Evolutionary conservation across 139 green algal genomes (phyloP), one percentile per base, ranked within the genome.

Genomic region (Eudorina sp.): DNA sequence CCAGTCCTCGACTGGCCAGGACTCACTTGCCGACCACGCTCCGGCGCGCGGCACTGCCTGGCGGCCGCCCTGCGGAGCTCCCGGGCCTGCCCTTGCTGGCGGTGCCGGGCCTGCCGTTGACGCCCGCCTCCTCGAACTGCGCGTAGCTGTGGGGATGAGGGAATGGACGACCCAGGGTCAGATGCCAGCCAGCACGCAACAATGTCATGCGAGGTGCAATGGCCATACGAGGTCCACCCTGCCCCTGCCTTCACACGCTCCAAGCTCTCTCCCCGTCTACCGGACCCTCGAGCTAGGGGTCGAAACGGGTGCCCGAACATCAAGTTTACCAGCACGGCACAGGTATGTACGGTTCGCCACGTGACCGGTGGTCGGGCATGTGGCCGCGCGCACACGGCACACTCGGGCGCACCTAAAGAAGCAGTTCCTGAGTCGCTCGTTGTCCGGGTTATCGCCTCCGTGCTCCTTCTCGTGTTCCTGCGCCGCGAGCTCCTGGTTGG

Each of bases 401-500:
- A 4, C 40, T 46, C 46, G 60, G 9, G 1, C 78, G 9, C 36
- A 93, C 43, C 79, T 89, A 74, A 93, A 93, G 85, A 89, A 92
- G 36, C 89, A 85, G 62, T 84, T 86, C n/a, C 84, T 81, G 40
- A 92, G 79, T 5, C 92, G 81, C 53, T 86, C 87, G 21, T 89
- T 83, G 16, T 89, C 70, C 9, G 60, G 13, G 60, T 34, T 76
- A 34, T 76, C 80, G n/a, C 29, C 27, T 8, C 14, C 45, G 73
- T 86, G 40, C 51, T 91, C 86, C 41, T 83, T 69, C 9, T 72
- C 68, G 34, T 90, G 55, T 62, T 90, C 85, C 38, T 85, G 79
- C 34, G 86, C 68, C 38, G 88, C 68, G 41, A 92, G 48, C 34
- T 93, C 88, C 27, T 87, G 84, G 58, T 93, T 91, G 58, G 75